These are phyloP conservation scores for Peltaster fructicola DNA, from an alignment of 2,329 filamentous ascomycete species.

Conservation along the genomic window DNA sequence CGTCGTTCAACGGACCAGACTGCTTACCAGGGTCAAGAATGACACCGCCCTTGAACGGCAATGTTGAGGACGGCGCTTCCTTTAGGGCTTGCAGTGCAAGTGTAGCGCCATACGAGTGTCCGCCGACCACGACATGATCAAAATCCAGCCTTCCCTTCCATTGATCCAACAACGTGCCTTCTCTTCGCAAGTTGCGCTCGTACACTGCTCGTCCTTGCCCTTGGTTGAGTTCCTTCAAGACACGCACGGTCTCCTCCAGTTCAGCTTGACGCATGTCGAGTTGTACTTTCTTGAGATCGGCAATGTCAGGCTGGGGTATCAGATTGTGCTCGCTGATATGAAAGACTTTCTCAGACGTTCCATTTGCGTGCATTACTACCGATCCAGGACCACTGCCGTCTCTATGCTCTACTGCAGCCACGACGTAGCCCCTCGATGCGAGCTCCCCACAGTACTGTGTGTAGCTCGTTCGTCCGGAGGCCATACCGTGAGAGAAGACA, in stretches of 20 bases:
- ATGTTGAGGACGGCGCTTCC: constrained; percentile 22
- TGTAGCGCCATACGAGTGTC: constrained; percentile 49
- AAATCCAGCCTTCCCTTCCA: constrained; percentile 38
- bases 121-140: constrained; percentile 36
- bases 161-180: constrained; percentile 26
- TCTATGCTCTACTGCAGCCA: constrained; percentile 26
- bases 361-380: constrained; percentile 19
- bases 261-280: constrained; percentile 27
- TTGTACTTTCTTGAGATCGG: constrained; percentile 20
- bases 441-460: constrained; percentile 26
- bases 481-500: constrained; percentile 27
- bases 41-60: constrained; percentile 37
- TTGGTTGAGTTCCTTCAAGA: constrained; percentile 20
- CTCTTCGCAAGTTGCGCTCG: constrained; percentile 28
- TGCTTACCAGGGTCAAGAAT: constrained; percentile 47
- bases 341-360: constrained; percentile 18
- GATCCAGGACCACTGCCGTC: constrained; percentile 27
- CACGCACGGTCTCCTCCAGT: constrained; percentile 23
- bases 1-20: constrained; percentile 40
- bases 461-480: constrained; percentile 25
- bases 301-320: constrained; percentile 4
- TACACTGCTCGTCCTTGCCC: constrained; percentile 16
- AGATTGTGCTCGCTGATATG: constrained; percentile 21
- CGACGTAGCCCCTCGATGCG: constrained; percentile 24
- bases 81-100: constrained; percentile 41